Conservation (phyloP, 2,329 filamentous ascomycete genomes). For the Pestalotiopsis sp. region DNA sequence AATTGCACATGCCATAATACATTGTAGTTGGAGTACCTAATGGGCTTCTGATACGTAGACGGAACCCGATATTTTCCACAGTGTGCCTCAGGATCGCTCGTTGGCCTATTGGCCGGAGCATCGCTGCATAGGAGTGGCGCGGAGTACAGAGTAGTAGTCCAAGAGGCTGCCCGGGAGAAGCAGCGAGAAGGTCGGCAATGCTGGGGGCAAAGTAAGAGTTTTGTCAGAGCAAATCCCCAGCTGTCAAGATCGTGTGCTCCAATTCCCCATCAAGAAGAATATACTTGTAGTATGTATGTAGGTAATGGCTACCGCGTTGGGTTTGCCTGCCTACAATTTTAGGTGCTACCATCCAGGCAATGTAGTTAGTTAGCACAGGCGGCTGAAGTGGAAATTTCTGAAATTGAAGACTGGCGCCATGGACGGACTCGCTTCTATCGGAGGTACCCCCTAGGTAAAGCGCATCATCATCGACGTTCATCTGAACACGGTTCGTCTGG, state of each 20-base stretch:
- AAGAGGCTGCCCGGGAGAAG: neutral
- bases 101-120: neutral
- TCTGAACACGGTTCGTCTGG: neutral
- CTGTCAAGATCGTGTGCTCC: no score
- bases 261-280: neutral
- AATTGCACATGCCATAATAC: neutral
- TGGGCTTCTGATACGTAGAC: neutral
- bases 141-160: neutral
- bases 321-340: neutral
- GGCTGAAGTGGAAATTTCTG: neutral
- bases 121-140: neutral
- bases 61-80: neutral
- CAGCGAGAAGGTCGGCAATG: neutral
- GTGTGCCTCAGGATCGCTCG: neutral
- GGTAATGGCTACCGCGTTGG: neutral
- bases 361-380: neutral
- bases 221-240: no score
- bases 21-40: neutral
- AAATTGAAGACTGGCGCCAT: neutral
- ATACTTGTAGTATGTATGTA: neutral
- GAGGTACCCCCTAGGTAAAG: neutral
- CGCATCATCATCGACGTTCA: neutral
- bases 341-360: neutral
- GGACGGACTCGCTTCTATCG: neutral
- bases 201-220: no score